Evolutionary conservation across 306 rosid species (phyloP), one percentile per base, ranked within the genome.

Genomic region (Lathyrus oleraceus): DNA sequence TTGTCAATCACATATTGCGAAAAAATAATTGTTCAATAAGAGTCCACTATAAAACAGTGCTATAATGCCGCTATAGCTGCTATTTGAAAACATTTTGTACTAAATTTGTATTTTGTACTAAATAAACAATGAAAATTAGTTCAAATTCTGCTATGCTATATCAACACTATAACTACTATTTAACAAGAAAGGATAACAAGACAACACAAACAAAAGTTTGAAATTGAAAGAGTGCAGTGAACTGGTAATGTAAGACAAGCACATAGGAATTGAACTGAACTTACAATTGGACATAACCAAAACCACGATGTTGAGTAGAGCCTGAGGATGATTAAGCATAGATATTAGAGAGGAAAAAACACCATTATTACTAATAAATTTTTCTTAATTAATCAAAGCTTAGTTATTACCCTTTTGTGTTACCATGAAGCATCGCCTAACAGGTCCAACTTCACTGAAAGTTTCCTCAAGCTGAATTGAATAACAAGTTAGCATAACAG

Each of bases 341-440:
- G 0, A 69, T 35, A 35, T 60, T 2, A 76, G 15, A 32, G 8
- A 4, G 4, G 14, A 28, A 57, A 27, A 14, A 1, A 13, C 13
- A 5, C 1, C 15, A 35, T 1, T 35, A 35, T 13, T 27, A 14
- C 5, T 3, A 0, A 27, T 28, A 6, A 5, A 25, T 14, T 13
- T 53, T 4, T 32, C 30, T 53, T 27, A 56, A 51, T 2, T 51
- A 20, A 51, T 15, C 7, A 45, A 45, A 14, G 17, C 20, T 45
- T 8, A 39, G 13, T 1, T 10, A 42, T 6, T 57, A 94, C 97
- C 97, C 70, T 88, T 88, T 49, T 84, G 76, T 1, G 83, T 83
- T 69, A 88, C 99, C 96, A 94, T 78, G 85, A 91, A 94, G 70
- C 96, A 85, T 38, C 97, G 89, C 79, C 97, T 78, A 54, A 91